Evolutionary conservation across 352 stramenopile genomes (phyloP), one percentile per base, ranked within the genome.

Genomic region (Albugo candida): DNA sequence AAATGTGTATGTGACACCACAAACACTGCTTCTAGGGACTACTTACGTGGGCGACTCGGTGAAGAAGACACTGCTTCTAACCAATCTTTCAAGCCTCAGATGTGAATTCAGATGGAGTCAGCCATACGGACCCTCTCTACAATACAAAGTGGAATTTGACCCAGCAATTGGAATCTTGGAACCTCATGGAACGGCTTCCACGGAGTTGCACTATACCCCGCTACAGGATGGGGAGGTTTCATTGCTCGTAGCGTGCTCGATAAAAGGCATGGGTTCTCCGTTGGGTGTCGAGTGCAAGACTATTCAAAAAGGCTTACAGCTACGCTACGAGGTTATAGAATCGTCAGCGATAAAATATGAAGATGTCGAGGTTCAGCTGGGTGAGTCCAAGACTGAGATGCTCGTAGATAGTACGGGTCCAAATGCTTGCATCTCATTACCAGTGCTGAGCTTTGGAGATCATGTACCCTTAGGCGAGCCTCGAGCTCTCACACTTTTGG

Each of bases 81-180:
- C 83, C 13, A 89, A 89, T 36, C 61, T 84, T 4, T 89, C 76
- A 18, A 89, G 86, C 42, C 64, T 86, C 17, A 67, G 79, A 24
- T 68, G 73, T 14, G 52, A 50, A 1, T 89, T 86, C 58, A 83
- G 83, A 52, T 84, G 83, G 41, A 56, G 70, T 12, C 72, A 84
- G 44, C 73, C 71, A 0, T 61, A 83, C 24, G 67, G 68, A 8
- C 41, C 31, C 3, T 81, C 67, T 13, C 70, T 62, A 45, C 60
- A 66, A 11, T 73, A 68, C 43, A 61, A 11, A 0, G 52, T 86
- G 16, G 58, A 61, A 5, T 72, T 83, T 34, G 44, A 52, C 8
- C 73, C 73, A 0, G 57, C 54, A 19, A 48, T 60, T 20, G 76
- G 76, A 16, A 57, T 55, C 6, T 60, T 89, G 12, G 59, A 47